phyloP scores from a whole-genome alignment of 192 early-diverging fungal genomes.

The Coemansia sp. region DNA sequence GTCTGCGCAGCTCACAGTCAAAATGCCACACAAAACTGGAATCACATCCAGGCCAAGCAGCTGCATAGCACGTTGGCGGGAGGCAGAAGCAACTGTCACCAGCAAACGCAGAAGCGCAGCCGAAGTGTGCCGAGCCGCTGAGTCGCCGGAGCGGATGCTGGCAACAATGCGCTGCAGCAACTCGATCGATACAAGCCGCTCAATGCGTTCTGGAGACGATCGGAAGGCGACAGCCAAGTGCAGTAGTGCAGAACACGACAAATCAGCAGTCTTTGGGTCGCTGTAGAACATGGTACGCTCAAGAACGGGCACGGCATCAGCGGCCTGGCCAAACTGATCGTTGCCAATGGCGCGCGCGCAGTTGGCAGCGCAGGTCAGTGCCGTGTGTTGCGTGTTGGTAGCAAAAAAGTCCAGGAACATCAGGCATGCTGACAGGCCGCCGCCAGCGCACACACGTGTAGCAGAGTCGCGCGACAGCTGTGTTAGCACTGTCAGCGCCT shows the following conservation, averaged over 20 bases:
- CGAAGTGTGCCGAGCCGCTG: conserved; percentile 14
- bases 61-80: conserved; percentile 17
- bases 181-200: conserved; percentile 60
- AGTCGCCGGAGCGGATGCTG: conserved; percentile 56
- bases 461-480: conserved; percentile 60
- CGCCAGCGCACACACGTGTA: conserved; percentile 50
- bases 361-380: conserved; percentile 73
- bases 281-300: conserved; percentile 66
- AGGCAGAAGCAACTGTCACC: conserved; percentile 12
- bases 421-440: conserved; percentile 75
- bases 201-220: conserved; percentile 53
- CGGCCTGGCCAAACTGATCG: conserved; percentile 60
- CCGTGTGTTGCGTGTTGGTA: conserved; percentile 77
- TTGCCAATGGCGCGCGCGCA: conserved; percentile 58
- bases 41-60: conserved; percentile 24
- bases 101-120: conserved; percentile 27
- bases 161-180: conserved; percentile 60
- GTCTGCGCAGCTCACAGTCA: background rate
- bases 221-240: conserved; percentile 66
- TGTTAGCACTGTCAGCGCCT: conserved; percentile 72
- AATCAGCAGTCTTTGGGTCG: conserved; percentile 75
- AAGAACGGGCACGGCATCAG: conserved; percentile 70
- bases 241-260: conserved; percentile 64
- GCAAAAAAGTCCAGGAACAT: conserved; percentile 91
- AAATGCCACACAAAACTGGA: conserved; percentile 9